Conservation (phyloP, 495 filamentous ascomycete species). For the Melanomma pulvis-pyrius region DNA sequence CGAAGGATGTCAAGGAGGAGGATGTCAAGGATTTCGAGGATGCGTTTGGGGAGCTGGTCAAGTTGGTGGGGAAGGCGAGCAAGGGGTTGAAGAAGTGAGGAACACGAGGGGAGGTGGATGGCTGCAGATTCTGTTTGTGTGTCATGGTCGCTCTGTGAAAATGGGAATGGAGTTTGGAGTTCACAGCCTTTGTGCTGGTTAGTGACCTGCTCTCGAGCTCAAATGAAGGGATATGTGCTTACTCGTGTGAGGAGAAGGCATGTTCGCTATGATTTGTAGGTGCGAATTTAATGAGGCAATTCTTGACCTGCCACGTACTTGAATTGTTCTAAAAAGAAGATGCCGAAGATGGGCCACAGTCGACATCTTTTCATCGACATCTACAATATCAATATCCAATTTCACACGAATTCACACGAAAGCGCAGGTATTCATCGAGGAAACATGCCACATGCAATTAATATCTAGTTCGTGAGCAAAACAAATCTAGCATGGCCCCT, state of each 20-base stretch:
- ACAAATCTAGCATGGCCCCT: too few relatives aligned
- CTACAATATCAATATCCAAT: neutral
- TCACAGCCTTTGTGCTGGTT: neutral
- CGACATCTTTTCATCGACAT: neutral
- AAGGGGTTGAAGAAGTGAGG: slow-evolving; percentile 32
- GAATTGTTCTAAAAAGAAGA: neutral
- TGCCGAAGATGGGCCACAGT: neutral
- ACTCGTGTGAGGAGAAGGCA: neutral
- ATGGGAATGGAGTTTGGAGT: slow-evolving; percentile 1
- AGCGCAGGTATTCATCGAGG: too few relatives aligned
- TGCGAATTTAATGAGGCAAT: too few relatives aligned
- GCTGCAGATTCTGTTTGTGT: too few relatives aligned
- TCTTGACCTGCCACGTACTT: too few relatives aligned
- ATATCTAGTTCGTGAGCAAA: too few relatives aligned
- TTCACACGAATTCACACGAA: too few relatives aligned
- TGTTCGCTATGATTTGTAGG: neutral
- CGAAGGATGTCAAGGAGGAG: slow-evolving; percentile 50
- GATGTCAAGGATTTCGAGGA: slow-evolving; percentile 32
- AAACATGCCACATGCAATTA: too few relatives aligned
- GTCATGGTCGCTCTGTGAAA: neutral
- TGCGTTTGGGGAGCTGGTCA: slow-evolving; percentile 34
- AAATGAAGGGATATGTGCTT: neutral
- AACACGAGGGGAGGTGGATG: neutral
- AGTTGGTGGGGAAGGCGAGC: slow-evolving; percentile 34
- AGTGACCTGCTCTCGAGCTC: neutral